Base-by-base conservation (phyloP, 1,139 yeast species). In the Saccharomyces hybrid region DNA sequence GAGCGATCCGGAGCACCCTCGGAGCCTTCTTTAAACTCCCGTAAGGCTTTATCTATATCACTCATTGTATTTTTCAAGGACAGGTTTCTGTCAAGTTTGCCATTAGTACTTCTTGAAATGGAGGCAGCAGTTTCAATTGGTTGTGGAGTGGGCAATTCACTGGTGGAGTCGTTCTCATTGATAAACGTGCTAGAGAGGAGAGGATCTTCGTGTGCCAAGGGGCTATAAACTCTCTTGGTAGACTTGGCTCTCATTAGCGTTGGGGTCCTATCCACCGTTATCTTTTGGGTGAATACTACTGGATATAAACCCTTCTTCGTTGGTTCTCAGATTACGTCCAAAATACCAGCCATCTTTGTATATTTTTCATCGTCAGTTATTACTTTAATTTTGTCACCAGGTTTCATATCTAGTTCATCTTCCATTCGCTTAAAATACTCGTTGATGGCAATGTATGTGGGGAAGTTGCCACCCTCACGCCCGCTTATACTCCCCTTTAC, bases 261-360 rank as follows among this genome's bases (percentile, higher is more conserved):
- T 3, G 87, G 80, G 55, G 69, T 61, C 49, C 60, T 59, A 51
- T 69, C 67, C 50, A 70, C 64, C 41, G 73, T 73, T 14, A 75
- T 65, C 4, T 78, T 67, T 63, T 82, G 85, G 0, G 95, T 88
- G 69, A 91, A 93, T 7, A 89, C 82, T 64, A 86, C 88, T 9
- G 99, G 99, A 66, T 89, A 93, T 51, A 93, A 74, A 0, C 99
- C 99, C 99, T 16, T 89, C 93, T 56, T 81, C 80, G 54, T 82
- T 81, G 0, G 93, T 84, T 53, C 80, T 69, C 53, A 88, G 70
- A 63, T 91, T 90, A 58, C 84, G 84, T 5, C 98, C 97, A 86
- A 80, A 82, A 67, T 84, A 93, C 99, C 99, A 93, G n/a, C 98
- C 98, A 71, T 93, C 99, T 62, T 89, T 88, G 71, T 87, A 93